Evolutionary conservation across 2,329 filamentous ascomycete species (phyloP), one percentile per base, ranked within the genome.

Genomic region (Paecilomyces dactylethromorphus): DNA sequence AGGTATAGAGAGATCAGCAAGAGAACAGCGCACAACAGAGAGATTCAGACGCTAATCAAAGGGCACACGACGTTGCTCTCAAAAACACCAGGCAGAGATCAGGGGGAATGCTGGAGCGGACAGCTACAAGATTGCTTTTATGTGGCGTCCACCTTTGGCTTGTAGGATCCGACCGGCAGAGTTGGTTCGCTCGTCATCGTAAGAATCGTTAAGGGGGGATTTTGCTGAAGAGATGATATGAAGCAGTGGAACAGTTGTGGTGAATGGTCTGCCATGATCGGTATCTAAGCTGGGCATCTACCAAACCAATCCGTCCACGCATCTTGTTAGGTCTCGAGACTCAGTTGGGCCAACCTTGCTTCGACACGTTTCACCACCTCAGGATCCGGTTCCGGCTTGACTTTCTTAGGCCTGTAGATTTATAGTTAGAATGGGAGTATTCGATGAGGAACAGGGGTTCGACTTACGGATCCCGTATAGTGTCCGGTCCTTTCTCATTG

Each of bases 401-500:
- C 60, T 59, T 72, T 76, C 60, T 76, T 76, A 1, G 76, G 75
- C 52, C 76, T 78, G 60, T 55, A 12, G 52, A 56, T 31, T 59
- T 58, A n/a, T n/a, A 58, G 56, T 56, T 39, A 51, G 39, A 4
- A 45, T 45, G n/a, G n/a, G 21, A 18, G 35, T 18, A 21, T 50
- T 56, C 65, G 54, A 63, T 24, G 18, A 21, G 21, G 12, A 29
- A 29, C 45, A 58, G 2, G n/a, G 29, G 18, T 13, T 45, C 15
- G 54, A 75, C 73, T 54, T 73, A 78, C 76, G 77, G 72, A 56
- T 76, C 72, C 59, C 76, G 68, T 65, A 71, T 73, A 57, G 76
- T 78, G 33, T 74, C 67, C 24, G 69, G 63, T 58, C 77, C 74
- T 57, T 74, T 76, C 33, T 69, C 71, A 58, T 79, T 74, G 3